Percentiles rank a stretch among this genome's conserved stretches.
phyloP scores from a whole-genome alignment of 2,329 filamentous ascomycete genomes.

The Thelonectria discophora region DNA sequence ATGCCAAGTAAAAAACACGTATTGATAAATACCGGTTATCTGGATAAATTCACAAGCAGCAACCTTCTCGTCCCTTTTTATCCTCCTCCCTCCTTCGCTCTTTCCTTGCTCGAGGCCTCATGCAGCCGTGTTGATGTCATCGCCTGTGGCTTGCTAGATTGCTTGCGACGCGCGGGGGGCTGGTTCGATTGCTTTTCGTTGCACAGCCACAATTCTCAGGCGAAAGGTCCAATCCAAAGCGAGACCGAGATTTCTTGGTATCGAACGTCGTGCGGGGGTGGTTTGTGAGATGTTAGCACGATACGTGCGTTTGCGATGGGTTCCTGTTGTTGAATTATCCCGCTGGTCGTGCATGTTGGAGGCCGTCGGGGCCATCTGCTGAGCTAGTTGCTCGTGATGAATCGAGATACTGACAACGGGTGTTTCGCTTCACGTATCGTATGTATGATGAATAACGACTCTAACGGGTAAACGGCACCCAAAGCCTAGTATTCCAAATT shows the following conservation, averaged over 20 bases:
- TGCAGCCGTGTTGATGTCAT: slow-evolving; percentile 36
- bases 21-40: background rate
- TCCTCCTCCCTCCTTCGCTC: background rate
- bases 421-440: too few species aligned
- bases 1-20: background rate
- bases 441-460: too few species aligned
- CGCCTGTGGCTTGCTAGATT: slow-evolving; percentile 34
- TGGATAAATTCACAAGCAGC: background rate
- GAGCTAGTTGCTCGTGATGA: background rate
- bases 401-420: background rate
- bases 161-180: slow-evolving; percentile 31
- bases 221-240: slow-evolving; percentile 13
- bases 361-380: background rate
- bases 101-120: slow-evolving; percentile 30
- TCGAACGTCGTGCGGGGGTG: background rate
- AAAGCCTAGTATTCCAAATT: too few species aligned
- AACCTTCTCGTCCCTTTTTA: too few species aligned
- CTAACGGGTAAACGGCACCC: too few species aligned
- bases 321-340: background rate
- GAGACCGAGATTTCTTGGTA: slow-evolving; percentile 3
- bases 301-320: background rate
- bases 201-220: slow-evolving; percentile 33
- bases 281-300: background rate
- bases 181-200: background rate
- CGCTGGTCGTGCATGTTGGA: background rate